Evolutionary conservation across 495 filamentous ascomycete genomes (phyloP), one percentile per base, ranked within the genome.

Genomic region (Penicillium macrosclerotiorum): DNA sequence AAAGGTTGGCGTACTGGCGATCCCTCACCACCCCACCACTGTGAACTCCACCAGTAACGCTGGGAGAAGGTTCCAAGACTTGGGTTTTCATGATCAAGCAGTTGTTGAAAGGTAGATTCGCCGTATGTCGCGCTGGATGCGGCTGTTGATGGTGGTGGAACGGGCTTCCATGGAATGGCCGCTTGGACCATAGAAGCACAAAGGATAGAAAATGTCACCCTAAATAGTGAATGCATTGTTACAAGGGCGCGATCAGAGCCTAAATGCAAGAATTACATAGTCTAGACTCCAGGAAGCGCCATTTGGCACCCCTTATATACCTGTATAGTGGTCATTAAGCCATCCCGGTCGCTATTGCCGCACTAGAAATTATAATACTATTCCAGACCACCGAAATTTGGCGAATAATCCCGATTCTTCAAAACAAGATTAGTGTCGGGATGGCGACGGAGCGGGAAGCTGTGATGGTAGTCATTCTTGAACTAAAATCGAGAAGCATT

Each of bases 31-130:
- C 52, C 59, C 74, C 74, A 83, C 52, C 50, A 75, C 37, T 69
- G 57, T 3, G 67, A 62, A 45, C 69, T 73, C 50, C 61, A 81
- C 65, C 67, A 80, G 51, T 72, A 81, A 7, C 71, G 63, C 59
- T 80, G 77, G 9, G 63, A 50, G 53, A 83, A 83, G 3, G 77
- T 81, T 16, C 79, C 78, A 13, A 76, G 59, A 18, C 55, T 54
- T 1, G 73, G 73, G 42, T 81, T 59, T 8, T 65, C 50, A 47
- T 83, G 79, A 47, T 81, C 76, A 16, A 81, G 64, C n/a, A 74
- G 51, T 52, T 82, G 79, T 24, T 72, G 37, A 44, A 80, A 82
- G 12, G 63, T 71, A 6, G 54, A 44, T 19, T 59, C 43, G 16
- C 60, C 63, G 23, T 17, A 35, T 0, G 18, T 51, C 6, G 43